Percentiles rank a stretch among this genome's conserved stretches.
These are phyloP conservation scores for Tolypocladium guangdongense DNA, from an alignment of 2,329 filamentous ascomycete species.

Conservation along the genomic window DNA sequence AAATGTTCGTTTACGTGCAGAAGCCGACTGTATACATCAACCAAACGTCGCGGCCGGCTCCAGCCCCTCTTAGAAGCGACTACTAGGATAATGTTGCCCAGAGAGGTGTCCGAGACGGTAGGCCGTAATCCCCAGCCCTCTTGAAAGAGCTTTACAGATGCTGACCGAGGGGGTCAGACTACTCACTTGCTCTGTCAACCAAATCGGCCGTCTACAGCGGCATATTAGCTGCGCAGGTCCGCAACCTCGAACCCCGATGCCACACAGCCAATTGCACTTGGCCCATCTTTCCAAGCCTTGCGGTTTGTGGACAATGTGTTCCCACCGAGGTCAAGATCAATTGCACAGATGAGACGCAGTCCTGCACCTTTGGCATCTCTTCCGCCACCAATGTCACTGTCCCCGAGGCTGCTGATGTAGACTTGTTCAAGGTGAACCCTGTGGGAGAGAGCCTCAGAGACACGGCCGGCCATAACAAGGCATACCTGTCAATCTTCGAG, in stretches of 20 bases:
- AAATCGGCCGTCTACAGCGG: constrained; percentile 27
- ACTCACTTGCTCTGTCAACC: constrained; percentile 19
- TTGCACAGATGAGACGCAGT: constrained; percentile 11
- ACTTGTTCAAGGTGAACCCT: constrained; percentile 19
- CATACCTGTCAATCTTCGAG: constrained; percentile 25
- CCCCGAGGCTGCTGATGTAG: constrained; percentile 9
- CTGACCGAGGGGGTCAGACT: constrained; percentile 4
- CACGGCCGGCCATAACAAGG: constrained; percentile 8
- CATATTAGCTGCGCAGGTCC: constrained; percentile 19
- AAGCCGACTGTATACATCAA: constrained; percentile 11
- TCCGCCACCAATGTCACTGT: constrained; percentile 16
- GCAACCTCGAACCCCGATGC: constrained; percentile 15
- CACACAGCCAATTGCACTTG: constrained; percentile 23
- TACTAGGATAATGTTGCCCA: constrained; percentile 21
- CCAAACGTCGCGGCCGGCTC: constrained; percentile 8
- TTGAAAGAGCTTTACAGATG: background rate
- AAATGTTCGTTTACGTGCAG: constrained; percentile 24
- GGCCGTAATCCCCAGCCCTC: too few species aligned
- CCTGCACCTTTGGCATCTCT: constrained; percentile 19
- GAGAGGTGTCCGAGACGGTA: constrained; percentile 9
- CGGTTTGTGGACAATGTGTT: constrained; percentile 23
- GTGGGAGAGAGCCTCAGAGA: constrained; percentile 3
- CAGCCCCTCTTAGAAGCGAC: constrained; percentile 21
- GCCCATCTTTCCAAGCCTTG: constrained; percentile 24
- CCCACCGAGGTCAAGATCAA: constrained; percentile 4